These are phyloP conservation scores for Kwoniella europaea DNA, from an alignment of 768 basidiomycete genomes.

Conservation along the genomic window DNA sequence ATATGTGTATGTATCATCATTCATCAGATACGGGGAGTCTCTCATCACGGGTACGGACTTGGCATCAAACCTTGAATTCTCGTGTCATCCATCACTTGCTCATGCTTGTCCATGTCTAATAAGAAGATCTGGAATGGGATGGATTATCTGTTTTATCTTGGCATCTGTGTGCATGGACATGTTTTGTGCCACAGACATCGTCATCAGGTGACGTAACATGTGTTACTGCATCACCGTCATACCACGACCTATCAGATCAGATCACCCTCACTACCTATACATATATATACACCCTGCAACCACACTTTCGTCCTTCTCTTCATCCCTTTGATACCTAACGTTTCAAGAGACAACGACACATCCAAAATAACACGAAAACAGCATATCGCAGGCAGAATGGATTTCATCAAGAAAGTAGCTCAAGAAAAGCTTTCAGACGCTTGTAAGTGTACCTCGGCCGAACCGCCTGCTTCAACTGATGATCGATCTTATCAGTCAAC, in stretches of 20 bases:
- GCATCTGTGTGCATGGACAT: too few relatives aligned
- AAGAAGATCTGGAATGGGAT: too few relatives aligned
- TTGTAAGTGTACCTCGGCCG: conserved; percentile 46
- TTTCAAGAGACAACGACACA: not conserved
- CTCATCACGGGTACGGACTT: too few relatives aligned
- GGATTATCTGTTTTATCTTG: not conserved
- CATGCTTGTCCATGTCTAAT: too few relatives aligned
- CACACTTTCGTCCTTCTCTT: not conserved
- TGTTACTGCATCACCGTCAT: not conserved
- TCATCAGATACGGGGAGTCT: too few relatives aligned
- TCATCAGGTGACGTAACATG: conserved; percentile 4
- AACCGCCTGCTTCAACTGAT: not conserved
- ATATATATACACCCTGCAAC: not conserved
- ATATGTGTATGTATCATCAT: too few relatives aligned
- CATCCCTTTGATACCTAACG: not conserved
- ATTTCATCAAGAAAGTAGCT: conserved; percentile 71
- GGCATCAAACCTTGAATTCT: too few relatives aligned
- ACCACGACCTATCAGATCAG: not conserved
- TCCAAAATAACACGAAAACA: conserved; percentile 20
- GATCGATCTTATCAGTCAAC: not conserved
- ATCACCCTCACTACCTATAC: not conserved
- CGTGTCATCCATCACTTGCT: too few relatives aligned
- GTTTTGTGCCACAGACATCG: not conserved
- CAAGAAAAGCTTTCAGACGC: conserved; percentile 70
- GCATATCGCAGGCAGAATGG: conserved; percentile 58